Conservation (phyloP, 352 stramenopile species). For the Phytophthora tentaculata region DNA sequence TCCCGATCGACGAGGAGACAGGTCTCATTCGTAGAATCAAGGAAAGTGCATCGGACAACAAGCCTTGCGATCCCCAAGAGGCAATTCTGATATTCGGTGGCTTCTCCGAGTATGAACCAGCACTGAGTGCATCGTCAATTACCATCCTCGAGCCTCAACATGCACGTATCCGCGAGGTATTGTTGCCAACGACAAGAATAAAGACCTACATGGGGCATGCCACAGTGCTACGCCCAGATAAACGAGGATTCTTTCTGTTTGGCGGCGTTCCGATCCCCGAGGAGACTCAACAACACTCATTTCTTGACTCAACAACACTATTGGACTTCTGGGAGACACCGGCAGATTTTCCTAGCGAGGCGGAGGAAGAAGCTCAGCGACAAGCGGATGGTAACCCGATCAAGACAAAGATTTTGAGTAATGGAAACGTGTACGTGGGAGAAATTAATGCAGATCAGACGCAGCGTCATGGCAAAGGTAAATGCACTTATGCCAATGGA, state of each 20-base stretch:
- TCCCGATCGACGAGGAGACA: slow-evolving; percentile 39
- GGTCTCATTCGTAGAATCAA: slow-evolving; percentile 29
- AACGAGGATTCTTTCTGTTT: slow-evolving; percentile 66
- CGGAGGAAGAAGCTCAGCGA: slow-evolving; percentile 34
- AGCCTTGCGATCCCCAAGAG: slow-evolving; percentile 26
- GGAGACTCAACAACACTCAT: slow-evolving; percentile 30
- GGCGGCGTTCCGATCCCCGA: slow-evolving; percentile 39
- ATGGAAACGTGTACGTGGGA: slow-evolving; percentile 76
- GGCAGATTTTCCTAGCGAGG: slow-evolving; percentile 33
- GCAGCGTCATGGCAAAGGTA: slow-evolving; percentile 65
- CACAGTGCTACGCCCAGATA: slow-evolving; percentile 36
- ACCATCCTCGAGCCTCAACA: slow-evolving; percentile 49
- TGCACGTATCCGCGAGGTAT: slow-evolving; percentile 35
- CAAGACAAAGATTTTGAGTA: slow-evolving; percentile 55
- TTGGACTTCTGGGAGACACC: slow-evolving; percentile 74
- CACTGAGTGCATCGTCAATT: slow-evolving; percentile 35
- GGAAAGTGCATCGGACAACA: slow-evolving; percentile 21
- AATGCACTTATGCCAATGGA: slow-evolving; percentile 62
- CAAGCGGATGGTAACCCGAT: slow-evolving; percentile 38
- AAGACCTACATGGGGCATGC: slow-evolving; percentile 60
- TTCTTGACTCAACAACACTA: slow-evolving; percentile 47
- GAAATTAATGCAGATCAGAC: slow-evolving; percentile 51
- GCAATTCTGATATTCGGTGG: slow-evolving; percentile 66
- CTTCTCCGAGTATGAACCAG: slow-evolving; percentile 42
- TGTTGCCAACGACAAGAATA: slow-evolving; percentile 40